Base-by-base conservation (phyloP, 1,284 basidiomycete genomes). In the Rhodotorula sp. region DNA sequence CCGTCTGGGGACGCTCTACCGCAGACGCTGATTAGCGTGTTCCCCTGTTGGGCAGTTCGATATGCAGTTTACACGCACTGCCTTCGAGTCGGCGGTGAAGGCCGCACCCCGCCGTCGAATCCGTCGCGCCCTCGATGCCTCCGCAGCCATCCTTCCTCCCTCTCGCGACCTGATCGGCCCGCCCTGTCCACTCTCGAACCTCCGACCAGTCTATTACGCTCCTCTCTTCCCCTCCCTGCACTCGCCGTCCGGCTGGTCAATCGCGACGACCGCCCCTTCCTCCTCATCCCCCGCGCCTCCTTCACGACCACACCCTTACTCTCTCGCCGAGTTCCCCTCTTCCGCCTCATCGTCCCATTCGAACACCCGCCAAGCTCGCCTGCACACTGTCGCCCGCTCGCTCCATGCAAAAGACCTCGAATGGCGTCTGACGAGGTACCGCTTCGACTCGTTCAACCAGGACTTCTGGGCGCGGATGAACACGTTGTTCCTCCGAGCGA, bases 201-300 rank as follows among this genome's bases (percentile, higher is more conserved):
- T 78, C 26, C 73, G 77, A 1, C 77, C 77, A 7, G 73, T 77
- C 16, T 74, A 75, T 64, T 78, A 78, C 64, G 69, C 76, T 6
- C 68, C 77, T 0, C 54, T 75, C 9, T 77, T 78, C 63, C 69
- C 73, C 2, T 47, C 60, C 4, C 62, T 72, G 5, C 67, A 67
- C 37, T 30, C 60, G 8, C 37, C 40, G 9, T 57, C 55, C 13
- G 55, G 55, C 2, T 57, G 55, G 55, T 26, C 34, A 16, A 40
- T 34, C 18, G 34, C 16, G 20, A 22, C 7, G 34, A 16, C 58
- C 28, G 11, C 30, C 8, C 31, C 68, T n/a, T 22, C 61, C 30
- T 55, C 66, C 1, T 46, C 52, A 8, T 53, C 56, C 15, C 30
- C 55, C 24, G 37, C 62, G 5, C 20, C 34, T 15, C 62, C 58